phyloP scores from a whole-genome alignment of 768 basidiomycete species.

The Mycena polygramma region DNA sequence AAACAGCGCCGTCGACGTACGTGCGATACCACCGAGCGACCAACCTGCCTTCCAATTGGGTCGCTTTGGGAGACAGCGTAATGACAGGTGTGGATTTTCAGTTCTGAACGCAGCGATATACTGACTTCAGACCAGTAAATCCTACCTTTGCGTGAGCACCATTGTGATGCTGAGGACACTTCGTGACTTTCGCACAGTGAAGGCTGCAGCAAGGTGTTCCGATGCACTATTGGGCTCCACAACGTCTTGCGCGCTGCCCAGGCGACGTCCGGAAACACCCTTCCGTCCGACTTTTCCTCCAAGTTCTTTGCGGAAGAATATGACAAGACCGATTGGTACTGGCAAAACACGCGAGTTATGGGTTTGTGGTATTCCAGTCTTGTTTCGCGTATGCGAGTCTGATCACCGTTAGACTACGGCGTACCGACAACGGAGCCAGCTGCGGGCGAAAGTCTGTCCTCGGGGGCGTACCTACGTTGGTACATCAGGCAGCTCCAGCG shows the following conservation, averaged over 20 bases:
- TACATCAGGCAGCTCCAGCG: slow-evolving; percentile 30
- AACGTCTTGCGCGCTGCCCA: slow-evolving; percentile 12
- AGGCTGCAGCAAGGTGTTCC: slow-evolving; percentile 29
- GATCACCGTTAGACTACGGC: slow-evolving; percentile 30
- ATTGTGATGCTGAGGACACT: not conserved
- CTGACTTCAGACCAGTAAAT: slow-evolving; percentile 19
- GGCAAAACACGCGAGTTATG: slow-evolving; percentile 29
- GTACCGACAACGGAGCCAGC: slow-evolving; percentile 19
- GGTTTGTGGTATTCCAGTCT: not conserved
- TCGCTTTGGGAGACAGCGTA: slow-evolving; percentile 51
- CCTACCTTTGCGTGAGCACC: slow-evolving; percentile 30
- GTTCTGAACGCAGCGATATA: not conserved
- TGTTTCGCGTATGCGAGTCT: not conserved
- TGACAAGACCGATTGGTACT: slow-evolving; percentile 30
- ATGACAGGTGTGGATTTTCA: slow-evolving; percentile 37
- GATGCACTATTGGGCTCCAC: slow-evolving; percentile 17
- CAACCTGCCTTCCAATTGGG: slow-evolving; percentile 48
- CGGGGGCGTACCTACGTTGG: slow-evolving; percentile 19
- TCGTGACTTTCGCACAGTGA: slow-evolving; percentile 8
- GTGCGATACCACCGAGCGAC: slow-evolving; percentile 44
- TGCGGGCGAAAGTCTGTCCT: slow-evolving; percentile 2
- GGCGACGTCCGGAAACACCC: not conserved
- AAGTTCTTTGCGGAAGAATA: slow-evolving; percentile 35
- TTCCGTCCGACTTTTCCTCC: slow-evolving; percentile 29
- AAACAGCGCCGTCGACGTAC: slow-evolving; percentile 41